Base-by-base conservation (phyloP, 345 rosid genomes). In the Populus alba region DNA sequence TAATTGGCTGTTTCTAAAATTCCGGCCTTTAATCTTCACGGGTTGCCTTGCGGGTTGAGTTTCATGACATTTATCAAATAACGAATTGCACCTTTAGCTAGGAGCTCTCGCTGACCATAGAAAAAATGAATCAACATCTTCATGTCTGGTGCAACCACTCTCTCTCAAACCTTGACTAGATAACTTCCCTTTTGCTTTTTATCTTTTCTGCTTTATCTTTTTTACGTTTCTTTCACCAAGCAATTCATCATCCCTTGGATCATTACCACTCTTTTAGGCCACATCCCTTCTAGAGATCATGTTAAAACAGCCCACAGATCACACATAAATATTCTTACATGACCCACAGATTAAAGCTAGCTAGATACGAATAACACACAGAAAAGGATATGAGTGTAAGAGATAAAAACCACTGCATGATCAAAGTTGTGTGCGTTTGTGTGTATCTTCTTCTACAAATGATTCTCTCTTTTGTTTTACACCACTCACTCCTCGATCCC, bases 131-230 rank as follows among this genome's bases (percentile, higher is more conserved):
- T 6, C 35, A n/a, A 51, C 43, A 68, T 73, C 66, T 53, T 33
- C 57, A 73, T 61, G 81, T 80, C 78, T 61, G 73, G 76, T 81
- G 80, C 85, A 77, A 67, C 84, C 31, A 75, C 80, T 79, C 74
- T 22, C 76, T 79, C 74, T 33, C 8, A 18, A 12, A 55, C 39
- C 71, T 78, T 74, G 55, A 78, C 79, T 22, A 11, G 45, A 51
- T 70, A 75, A 51, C 71, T 78, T 33, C 61, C 29, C 2, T 73
- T 71, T 63, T 41, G 38, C 65, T 37, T 22, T 38, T 5, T 1
- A 41, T 33, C 27, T 31, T 33, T 66, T 49, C 3, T 18, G 7
- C 7, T 25, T 68, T 49, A 27, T 23, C 25, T 66, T 55, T 55
- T 27, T 7, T 23, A 33, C 9, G 11, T 47, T 66, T 71, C 20